These are phyloP conservation scores for Leucocoprinus sp. DNA, from an alignment of 768 basidiomycete species.

Conservation along the genomic window DNA sequence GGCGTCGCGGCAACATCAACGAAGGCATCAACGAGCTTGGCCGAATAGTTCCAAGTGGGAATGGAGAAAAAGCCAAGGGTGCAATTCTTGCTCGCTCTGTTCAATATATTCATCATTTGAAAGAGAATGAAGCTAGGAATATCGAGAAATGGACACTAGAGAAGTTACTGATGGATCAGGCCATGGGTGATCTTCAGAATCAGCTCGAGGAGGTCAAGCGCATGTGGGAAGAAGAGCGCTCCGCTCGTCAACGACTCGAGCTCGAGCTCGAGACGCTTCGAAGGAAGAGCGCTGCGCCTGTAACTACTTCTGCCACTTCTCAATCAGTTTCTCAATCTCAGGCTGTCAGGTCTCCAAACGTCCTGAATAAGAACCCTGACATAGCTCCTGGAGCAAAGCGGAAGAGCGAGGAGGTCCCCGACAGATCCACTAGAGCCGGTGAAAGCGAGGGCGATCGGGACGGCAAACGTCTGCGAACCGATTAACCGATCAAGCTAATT, in stretches of 20 bases:
- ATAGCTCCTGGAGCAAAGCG: slow-evolving; percentile 21
- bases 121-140: slow-evolving; percentile 84
- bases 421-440: slow-evolving; percentile 20
- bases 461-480: slow-evolving; percentile 34
- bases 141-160: slow-evolving; percentile 94
- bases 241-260: slow-evolving; percentile 49
- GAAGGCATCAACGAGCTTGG: slow-evolving; percentile 92
- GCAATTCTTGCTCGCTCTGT: slow-evolving; percentile 84
- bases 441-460: slow-evolving; percentile 24
- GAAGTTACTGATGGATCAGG: slow-evolving; percentile 87
- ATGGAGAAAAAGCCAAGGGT: slow-evolving; percentile 85
- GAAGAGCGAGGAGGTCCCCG: slow-evolving; percentile 32
- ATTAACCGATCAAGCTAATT: slow-evolving; percentile 17
- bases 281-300: slow-evolving; percentile 15
- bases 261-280: slow-evolving; percentile 54
- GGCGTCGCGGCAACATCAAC: slow-evolving; percentile 92
- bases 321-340: background rate
- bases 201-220: slow-evolving; percentile 77
- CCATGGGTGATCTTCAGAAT: slow-evolving; percentile 78
- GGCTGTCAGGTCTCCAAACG: background rate
- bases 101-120: slow-evolving; percentile 85
- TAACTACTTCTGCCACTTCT: background rate
- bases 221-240: slow-evolving; percentile 75
- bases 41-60: slow-evolving; percentile 79
- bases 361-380: slow-evolving; percentile 10